These are phyloP conservation scores for Caryopteris hybrid DNA, from an alignment of 305 asterid species.

Conservation along the genomic window DNA sequence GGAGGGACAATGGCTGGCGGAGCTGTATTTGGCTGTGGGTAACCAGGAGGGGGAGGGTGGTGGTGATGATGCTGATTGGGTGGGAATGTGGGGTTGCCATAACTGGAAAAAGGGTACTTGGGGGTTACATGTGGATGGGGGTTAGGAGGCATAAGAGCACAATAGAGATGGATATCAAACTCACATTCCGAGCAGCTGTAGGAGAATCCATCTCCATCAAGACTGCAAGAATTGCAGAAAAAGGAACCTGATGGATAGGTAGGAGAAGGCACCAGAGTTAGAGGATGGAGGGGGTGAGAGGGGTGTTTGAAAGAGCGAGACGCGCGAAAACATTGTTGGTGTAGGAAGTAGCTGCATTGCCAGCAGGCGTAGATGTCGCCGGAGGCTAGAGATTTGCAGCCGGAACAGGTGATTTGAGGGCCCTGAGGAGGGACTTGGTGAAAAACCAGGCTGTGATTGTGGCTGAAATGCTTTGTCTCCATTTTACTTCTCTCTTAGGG, in stretches of 20 bases:
- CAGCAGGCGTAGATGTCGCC: constrained; percentile 43
- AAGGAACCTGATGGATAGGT: constrained; percentile 50
- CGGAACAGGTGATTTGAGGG: constrained; percentile 41
- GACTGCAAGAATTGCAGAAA: constrained; percentile 45
- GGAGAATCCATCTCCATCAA: constrained; percentile 37
- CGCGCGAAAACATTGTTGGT: constrained; percentile 39
- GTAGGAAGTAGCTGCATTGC: constrained; percentile 36
- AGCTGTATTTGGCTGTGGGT: neutral
- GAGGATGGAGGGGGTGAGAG: constrained; percentile 29
- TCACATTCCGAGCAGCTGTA: constrained; percentile 15
- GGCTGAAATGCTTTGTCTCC: neutral
- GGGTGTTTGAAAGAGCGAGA: constrained; percentile 40
- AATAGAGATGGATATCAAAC: constrained; percentile 3
- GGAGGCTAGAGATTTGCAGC: constrained; percentile 45
- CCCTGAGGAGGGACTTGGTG: constrained; percentile 50
- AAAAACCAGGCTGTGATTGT: constrained; percentile 44
- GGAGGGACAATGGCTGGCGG: neutral
- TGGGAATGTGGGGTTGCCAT: neutral
- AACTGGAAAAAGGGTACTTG: neutral
- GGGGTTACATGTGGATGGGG: neutral
- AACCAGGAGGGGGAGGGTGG: neutral
- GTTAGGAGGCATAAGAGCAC: neutral
- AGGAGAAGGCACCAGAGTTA: constrained; percentile 48
- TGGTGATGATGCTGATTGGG: no score
- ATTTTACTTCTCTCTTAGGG: neutral